Evolutionary conservation across 805 yeast genomes (phyloP).

Genomic region (Pichia kluyveri): DNA sequence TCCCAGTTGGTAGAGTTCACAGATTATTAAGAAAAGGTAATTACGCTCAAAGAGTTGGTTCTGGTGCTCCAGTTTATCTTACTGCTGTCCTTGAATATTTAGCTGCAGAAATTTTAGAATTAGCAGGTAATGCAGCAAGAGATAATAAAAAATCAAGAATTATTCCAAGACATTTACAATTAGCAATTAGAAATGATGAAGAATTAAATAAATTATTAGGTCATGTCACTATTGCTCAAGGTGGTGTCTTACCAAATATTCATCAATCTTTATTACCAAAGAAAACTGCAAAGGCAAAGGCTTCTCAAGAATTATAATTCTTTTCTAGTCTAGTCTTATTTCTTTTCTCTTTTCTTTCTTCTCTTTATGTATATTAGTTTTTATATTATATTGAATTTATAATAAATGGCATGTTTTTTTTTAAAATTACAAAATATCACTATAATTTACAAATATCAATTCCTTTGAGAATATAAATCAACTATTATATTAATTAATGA

Average conservation of each 20-base stretch:
- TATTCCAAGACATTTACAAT: slow-evolving; percentile 96
- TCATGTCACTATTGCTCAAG: slow-evolving; percentile 95
- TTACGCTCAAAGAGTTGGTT: slow-evolving; percentile 98
- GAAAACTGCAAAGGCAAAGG: slow-evolving; percentile 45
- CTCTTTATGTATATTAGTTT: too few species aligned
- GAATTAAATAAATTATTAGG: slow-evolving; percentile 89
- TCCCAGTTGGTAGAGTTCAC: slow-evolving; percentile 99
- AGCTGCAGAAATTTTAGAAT: slow-evolving; percentile 96
- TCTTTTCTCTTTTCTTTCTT: too few species aligned
- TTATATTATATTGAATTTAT: too few species aligned
- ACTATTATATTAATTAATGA: slow-evolving; percentile 70
- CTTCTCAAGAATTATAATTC: slow-evolving; percentile 54
- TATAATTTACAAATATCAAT: not conserved
- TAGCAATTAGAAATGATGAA: slow-evolving; percentile 99
- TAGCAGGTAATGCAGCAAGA: slow-evolving; percentile 98
- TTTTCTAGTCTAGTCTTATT: too few species aligned
- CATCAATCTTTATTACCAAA: slow-evolving; percentile 80
- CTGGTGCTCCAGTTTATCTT: slow-evolving; percentile 97
- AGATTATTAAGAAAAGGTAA: slow-evolving; percentile 93
- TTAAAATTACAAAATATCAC: too few species aligned
- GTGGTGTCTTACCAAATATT: slow-evolving; percentile 98
- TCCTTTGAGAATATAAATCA: slow-evolving; percentile 20
- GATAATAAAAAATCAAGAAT: slow-evolving; percentile 98
- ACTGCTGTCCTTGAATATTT: slow-evolving; percentile 95
- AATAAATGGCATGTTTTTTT: too few species aligned